Base-by-base conservation (phyloP, 2,329 filamentous ascomycete genomes). In the Domatiomyces catenatus region DNA sequence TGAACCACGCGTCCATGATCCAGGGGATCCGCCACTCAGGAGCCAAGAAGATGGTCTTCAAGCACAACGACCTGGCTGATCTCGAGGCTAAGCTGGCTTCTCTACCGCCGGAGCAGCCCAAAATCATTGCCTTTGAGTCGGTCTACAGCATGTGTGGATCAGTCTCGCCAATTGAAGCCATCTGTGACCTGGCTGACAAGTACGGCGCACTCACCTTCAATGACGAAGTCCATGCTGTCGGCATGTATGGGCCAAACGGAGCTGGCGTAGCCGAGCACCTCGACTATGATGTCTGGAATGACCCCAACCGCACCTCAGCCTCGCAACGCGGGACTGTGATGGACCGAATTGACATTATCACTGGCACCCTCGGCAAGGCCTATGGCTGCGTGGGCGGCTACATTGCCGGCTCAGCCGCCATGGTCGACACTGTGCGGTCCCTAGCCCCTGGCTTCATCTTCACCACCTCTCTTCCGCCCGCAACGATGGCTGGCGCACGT, bases 101-200 rank as follows among this genome's bases (percentile, higher is more conserved):
- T 10, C 76, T 98, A 43, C 88, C 90, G 0, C 71, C 84, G 1
- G 77, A 92, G 54, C 79, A 86, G 36, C 92, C 92, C 52, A 98
- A 98, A 74, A 94, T 98, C 58, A 98, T 98, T 58, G 92, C 92
- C 2, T 98, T 96, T 58, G 92, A 98, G 71, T 94, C 88, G 26
- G 92, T 98, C 2, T 98, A 98, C 72, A 94, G 88, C 73, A 98
- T 98, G 92, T 98, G 92, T 65, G 92, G 92, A 56, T 94, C 88
- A 15, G 86, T 98, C 64, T 92, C 88, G 0, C 92, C 92, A 0
- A 98, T 98, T 60, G 86, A 89, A 69, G 83, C 83, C 64, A 96
- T 98, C 55, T 96, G 90, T 66, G 88, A 98, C 65, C 73, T 98
- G 49, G 90, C 92, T 8, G 89, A 96, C 56, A 95, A 94, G 73